A percentile compares a stretch with the other conserved stretches of the same genome.
These are phyloP conservation scores for Naganishia vishniacii DNA, from an alignment of 768 basidiomycete species.

Conservation along the genomic window DNA sequence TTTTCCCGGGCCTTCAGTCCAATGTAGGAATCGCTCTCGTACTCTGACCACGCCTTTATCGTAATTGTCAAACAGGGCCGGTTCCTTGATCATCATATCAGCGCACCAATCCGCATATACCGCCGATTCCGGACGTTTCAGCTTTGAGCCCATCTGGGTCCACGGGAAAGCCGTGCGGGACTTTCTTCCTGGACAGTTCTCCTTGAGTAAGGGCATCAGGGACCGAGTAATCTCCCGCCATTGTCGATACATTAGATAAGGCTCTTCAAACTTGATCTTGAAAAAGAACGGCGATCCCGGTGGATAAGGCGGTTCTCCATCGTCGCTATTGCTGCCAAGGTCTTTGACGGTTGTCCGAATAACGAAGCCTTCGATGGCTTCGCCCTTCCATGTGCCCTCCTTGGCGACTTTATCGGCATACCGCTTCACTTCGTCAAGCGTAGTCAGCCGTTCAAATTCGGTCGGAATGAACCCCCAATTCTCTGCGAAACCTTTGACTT, in stretches of 20 bases:
- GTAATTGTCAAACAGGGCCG: slow-evolving; percentile 58
- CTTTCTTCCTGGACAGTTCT: slow-evolving; percentile 26
- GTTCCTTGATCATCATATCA: slow-evolving; percentile 63
- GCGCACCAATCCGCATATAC: slow-evolving; percentile 79
- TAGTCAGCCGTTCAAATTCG: slow-evolving; percentile 55
- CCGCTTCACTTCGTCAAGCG: slow-evolving; percentile 61
- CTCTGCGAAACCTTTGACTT: slow-evolving; percentile 71
- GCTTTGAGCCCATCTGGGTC: slow-evolving; percentile 58
- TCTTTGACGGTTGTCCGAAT: slow-evolving; percentile 64
- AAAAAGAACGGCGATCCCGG: slow-evolving; percentile 89
- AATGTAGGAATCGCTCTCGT: slow-evolving; percentile 70
- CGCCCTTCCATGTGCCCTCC: slow-evolving; percentile 72
- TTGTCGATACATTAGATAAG: slow-evolving; percentile 96
- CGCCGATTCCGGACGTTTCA: slow-evolving; percentile 70
- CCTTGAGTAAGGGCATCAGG: slow-evolving; percentile 53
- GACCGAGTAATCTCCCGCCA: slow-evolving; percentile 89
- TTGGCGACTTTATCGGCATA: slow-evolving; percentile 67
- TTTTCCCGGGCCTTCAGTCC: slow-evolving; percentile 58
- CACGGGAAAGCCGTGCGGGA: slow-evolving; percentile 31
- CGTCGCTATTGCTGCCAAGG: slow-evolving; percentile 28
- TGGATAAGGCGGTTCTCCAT: slow-evolving; percentile 58
- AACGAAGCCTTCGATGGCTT: slow-evolving; percentile 88
- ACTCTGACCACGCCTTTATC: slow-evolving; percentile 81
- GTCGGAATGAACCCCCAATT: slow-evolving; percentile 92
- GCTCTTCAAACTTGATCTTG: slow-evolving; percentile 98